Percentiles rank a stretch among this genome's conserved stretches.
Evolutionary conservation across 1,139 yeast genomes (phyloP).

Genomic region (Pichia sp.): DNA sequence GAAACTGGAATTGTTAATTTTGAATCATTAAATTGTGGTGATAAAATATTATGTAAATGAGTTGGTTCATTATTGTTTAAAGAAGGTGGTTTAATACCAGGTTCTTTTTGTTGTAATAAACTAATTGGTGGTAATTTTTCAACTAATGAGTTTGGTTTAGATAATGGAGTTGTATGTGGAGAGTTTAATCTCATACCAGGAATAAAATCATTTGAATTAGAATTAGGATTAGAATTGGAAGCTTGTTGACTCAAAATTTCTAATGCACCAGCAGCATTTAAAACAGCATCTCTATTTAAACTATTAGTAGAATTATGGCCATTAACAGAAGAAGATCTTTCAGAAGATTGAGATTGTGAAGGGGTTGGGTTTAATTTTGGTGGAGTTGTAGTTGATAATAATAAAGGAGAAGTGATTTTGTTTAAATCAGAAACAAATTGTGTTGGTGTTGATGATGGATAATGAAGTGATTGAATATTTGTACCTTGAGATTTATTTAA

Average conservation of each 20-base stretch:
- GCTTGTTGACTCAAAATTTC: slow-evolving; percentile 39
- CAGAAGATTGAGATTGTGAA: slow-evolving; percentile 30
- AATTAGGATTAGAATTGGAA: slow-evolving; percentile 1
- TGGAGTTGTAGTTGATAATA: slow-evolving; percentile 36
- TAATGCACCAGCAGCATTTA: slow-evolving; percentile 52
- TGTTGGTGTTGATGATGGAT: slow-evolving; percentile 64
- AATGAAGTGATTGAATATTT: slow-evolving; percentile 47
- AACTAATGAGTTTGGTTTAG: slow-evolving; percentile 6
- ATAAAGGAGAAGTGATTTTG: slow-evolving; percentile 58
- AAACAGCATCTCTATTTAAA: slow-evolving; percentile 27
- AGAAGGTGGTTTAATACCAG: neutral
- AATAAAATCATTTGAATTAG: slow-evolving; percentile 21
- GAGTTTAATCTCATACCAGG: slow-evolving; percentile 29
- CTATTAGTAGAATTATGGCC: slow-evolving; percentile 1
- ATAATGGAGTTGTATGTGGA: slow-evolving; percentile 13
- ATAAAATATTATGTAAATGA: slow-evolving; percentile 17
- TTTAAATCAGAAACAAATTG: slow-evolving; percentile 63
- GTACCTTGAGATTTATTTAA: slow-evolving; percentile 28
- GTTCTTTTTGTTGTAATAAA: slow-evolving; percentile 20
- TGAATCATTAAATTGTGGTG: slow-evolving; percentile 9
- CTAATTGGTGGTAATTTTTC: slow-evolving; percentile 26
- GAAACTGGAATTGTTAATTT: neutral
- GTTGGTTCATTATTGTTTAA: slow-evolving; percentile 12
- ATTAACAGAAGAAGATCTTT: slow-evolving; percentile 26
- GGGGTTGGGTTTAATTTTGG: slow-evolving; percentile 31